Evolutionary conservation across 2,329 filamentous ascomycete genomes (phyloP).

Genomic region (Rachicladosporium sp.): DNA sequence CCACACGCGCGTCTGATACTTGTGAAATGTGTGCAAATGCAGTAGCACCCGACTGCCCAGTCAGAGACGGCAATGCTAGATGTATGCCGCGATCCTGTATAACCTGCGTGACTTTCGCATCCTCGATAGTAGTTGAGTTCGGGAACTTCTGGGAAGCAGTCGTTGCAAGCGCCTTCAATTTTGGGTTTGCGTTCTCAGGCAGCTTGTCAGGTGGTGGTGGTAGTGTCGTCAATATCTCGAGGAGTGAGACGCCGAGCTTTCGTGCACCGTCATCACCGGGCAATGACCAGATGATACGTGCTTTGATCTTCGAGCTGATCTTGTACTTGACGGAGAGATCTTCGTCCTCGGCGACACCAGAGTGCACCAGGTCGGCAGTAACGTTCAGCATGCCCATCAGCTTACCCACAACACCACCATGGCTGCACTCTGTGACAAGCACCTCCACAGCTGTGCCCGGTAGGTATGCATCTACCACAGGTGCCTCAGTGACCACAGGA

Average conservation of each 20-base stretch:
- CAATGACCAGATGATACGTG: slow-evolving; percentile 77
- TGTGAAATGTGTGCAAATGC: slow-evolving; percentile 90
- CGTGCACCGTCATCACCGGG: slow-evolving; percentile 58
- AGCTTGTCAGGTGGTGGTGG: slow-evolving; percentile 27
- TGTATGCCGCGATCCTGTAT: slow-evolving; percentile 73
- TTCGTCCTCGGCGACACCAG: slow-evolving; percentile 50
- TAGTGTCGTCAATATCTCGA: slow-evolving; percentile 73
- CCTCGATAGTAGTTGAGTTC: slow-evolving; percentile 63
- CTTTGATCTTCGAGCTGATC: slow-evolving; percentile 71
- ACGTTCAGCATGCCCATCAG: slow-evolving; percentile 84
- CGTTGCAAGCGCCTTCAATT: slow-evolving; percentile 14
- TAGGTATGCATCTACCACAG: slow-evolving; percentile 78
- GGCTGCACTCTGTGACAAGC: slow-evolving; percentile 62
- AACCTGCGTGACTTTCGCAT: slow-evolving; percentile 68
- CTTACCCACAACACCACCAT: slow-evolving; percentile 72
- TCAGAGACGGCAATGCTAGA: slow-evolving; percentile 46
- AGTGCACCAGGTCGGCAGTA: slow-evolving; percentile 83
- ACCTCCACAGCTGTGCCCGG: slow-evolving; percentile 86
- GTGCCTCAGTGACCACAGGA: slow-evolving; percentile 52
- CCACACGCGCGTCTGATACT: slow-evolving; percentile 80
- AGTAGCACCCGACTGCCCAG: slow-evolving; percentile 1
- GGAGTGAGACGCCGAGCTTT: slow-evolving; percentile 76
- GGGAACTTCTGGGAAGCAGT: slow-evolving; percentile 42
- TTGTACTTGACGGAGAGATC: slow-evolving; percentile 57
- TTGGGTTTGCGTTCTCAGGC: slow-evolving; percentile 20